Base-by-base conservation (phyloP, 2,329 filamentous ascomycete genomes). In the Talaromyces sp. region DNA sequence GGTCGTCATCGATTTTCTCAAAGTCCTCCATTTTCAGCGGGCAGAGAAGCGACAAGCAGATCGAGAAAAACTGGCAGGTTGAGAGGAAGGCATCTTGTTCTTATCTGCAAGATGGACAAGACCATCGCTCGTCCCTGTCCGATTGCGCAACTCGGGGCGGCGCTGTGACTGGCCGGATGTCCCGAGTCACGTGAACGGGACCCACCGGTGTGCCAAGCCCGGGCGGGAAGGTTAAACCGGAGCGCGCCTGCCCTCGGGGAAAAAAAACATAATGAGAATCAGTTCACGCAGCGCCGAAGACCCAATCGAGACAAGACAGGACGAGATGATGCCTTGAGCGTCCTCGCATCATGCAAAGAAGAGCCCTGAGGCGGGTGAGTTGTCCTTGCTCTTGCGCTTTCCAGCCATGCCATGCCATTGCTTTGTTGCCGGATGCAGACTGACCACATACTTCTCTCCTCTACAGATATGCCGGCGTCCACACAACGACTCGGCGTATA, bases 401-500 rank as follows among this genome's bases (percentile, higher is more conserved):
- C 28, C 30, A 9, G 23, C 7, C 12, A 36, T 47, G 10, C 18
- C 3, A 27, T 47, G 33, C 33, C 7, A 36, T 36, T 36, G 33
- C 33, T 36, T 36, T 47, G n/a, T 8, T 47, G 18, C 23, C 23
- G 44, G 3, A 27, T 16, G 18, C 23, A 14, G 18, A 47, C 44
- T 47, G 23, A 47, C 44, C 23, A 47, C 23, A 47, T 47, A 18
- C n/a, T 18, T 47, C 8, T 42, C 14, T 23, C 10, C 18, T 5
- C 10, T 27, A 9, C 44, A 63, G 76, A 66, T 78, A 57, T 71
- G 74, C 60, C 75, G 74, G 64, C 71, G 71, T 67, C 71, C 73
- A 63, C 70, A 72, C 64, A 65, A 77, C 68, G 76, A 78, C 67
- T 70, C 76, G 68, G 72, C 73, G 59, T 74, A 72, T 67, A 69